Percentiles rank a stretch among this genome's conserved stretches.
Conservation (phyloP, 208 protist species). For the Naegleria gruberi region DNA sequence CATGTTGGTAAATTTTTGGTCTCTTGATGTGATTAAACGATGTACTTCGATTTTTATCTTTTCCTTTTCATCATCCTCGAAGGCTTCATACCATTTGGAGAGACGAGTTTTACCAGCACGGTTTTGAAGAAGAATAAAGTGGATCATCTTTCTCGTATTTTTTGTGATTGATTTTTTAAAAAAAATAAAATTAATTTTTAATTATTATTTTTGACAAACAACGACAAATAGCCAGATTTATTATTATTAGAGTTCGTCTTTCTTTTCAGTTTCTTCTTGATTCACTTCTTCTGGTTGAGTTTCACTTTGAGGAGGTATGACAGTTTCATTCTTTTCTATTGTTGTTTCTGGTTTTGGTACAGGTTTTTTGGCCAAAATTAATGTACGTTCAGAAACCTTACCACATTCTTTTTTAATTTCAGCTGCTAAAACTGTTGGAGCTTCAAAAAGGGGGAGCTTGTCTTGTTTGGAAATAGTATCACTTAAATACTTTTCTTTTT, state of each 20-base stretch:
- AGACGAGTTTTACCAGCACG: slow-evolving; percentile 95
- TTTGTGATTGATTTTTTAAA: no score
- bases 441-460: not conserved
- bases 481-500: not conserved
- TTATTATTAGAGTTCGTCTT: no score
- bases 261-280: no score
- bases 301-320: not conserved
- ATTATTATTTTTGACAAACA: no score
- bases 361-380: not conserved
- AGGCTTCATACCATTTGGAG: slow-evolving; percentile 94
- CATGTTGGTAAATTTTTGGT: slow-evolving; percentile 90
- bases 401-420: not conserved
- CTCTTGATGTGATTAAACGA: slow-evolving; percentile 80
- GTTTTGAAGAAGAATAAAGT: slow-evolving; percentile 98
- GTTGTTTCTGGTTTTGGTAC: not conserved
- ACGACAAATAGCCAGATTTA: no score
- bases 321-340: not conserved
- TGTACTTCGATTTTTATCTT: slow-evolving; percentile 90
- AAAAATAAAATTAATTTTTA: no score
- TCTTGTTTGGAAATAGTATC: not conserved
- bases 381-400: not conserved
- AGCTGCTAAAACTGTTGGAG: not conserved
- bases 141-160: slow-evolving; percentile 67
- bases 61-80: slow-evolving; percentile 83
- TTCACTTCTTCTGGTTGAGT: no score